phyloP scores from a whole-genome alignment of 73 alveolate species.

The Paramecium sexaurelia region DNA sequence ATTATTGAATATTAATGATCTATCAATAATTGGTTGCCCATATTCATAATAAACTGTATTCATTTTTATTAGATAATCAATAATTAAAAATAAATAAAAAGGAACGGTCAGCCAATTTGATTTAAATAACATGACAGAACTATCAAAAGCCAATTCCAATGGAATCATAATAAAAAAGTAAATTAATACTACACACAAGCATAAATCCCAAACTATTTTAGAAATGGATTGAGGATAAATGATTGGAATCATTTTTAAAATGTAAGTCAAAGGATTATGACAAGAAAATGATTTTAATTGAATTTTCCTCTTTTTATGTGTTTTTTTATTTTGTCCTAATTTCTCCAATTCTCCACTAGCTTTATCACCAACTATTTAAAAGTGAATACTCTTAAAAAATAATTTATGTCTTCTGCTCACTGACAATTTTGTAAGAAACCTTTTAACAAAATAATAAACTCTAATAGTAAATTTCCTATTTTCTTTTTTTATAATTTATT shows the following conservation, averaged over 20 bases:
- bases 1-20: background rate
- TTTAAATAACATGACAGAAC: background rate
- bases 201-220: conserved; percentile 21
- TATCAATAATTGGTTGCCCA: conserved; percentile 33
- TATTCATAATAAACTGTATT: conserved; percentile 42
- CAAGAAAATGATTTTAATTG: background rate
- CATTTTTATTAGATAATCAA: conserved; percentile 11
- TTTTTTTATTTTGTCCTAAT: background rate
- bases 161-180: conserved; percentile 47
- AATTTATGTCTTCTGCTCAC: conserved; percentile 24
- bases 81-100: background rate
- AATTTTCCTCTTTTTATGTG: background rate
- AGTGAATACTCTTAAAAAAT: conserved; percentile 10
- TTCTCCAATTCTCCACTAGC: conserved; percentile 13
- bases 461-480: background rate
- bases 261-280: background rate
- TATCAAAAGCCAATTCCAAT: background rate
- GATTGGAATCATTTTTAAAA: background rate
- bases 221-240: conserved; percentile 28
- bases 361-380: conserved; percentile 23
- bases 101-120: background rate
- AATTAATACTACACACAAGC: background rate
- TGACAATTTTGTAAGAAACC: conserved; percentile 19
- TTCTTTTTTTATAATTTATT: background rate
- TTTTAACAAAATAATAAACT: conserved; percentile 21